Evolutionary conservation across 305 asterid species (phyloP).

Genomic region (Solanum hybrid): DNA sequence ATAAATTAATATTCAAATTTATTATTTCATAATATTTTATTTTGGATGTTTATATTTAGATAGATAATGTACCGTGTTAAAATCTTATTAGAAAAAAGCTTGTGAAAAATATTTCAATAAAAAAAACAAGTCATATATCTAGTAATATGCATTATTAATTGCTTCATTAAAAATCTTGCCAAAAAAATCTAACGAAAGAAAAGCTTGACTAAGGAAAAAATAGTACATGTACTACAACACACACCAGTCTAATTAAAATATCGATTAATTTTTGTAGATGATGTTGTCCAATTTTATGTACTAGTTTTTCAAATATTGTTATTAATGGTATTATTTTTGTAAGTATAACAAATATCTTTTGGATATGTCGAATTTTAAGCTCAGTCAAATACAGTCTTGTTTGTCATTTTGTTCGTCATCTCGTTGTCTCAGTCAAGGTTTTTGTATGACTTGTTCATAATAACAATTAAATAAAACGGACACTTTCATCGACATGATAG

Average conservation of each 20-base stretch:
- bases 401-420: background rate
- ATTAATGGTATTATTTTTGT: background rate
- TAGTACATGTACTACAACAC: background rate
- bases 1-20: too few relatives aligned
- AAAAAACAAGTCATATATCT: background rate
- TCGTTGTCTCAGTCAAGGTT: background rate
- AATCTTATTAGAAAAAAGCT: too few relatives aligned
- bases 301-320: background rate
- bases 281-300: background rate
- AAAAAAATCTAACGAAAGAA: background rate
- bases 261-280: background rate
- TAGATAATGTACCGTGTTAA: background rate
- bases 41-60: background rate
- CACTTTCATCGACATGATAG: background rate
- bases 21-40: background rate
- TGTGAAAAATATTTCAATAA: too few relatives aligned
- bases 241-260: background rate
- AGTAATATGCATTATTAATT: background rate
- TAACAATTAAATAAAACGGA: background rate
- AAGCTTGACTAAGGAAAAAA: background rate
- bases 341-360: background rate
- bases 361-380: background rate
- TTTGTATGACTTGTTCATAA: background rate
- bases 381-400: background rate
- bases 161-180: background rate